Evolutionary conservation across 148 eudicot species (phyloP).

Genomic region (Arbutus unedo): DNA sequence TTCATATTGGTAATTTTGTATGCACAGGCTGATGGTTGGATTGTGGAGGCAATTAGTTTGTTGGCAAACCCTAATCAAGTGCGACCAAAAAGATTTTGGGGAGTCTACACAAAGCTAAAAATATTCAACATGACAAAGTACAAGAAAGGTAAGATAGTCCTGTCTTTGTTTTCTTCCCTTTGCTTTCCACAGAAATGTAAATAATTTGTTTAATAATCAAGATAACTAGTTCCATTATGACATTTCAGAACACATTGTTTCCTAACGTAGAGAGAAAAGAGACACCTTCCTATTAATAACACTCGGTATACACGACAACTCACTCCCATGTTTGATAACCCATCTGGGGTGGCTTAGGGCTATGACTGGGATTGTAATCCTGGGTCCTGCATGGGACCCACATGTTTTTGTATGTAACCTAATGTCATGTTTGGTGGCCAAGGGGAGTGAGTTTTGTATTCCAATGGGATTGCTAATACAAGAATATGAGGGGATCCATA

Average conservation of each 20-base stretch:
- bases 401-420: no score
- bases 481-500: no score
- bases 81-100: slow-evolving; percentile 96
- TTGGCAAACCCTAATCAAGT: slow-evolving; percentile 84
- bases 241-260: background rate
- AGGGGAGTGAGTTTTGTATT: no score
- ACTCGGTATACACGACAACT: background rate
- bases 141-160: slow-evolving; percentile 59
- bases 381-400: no score
- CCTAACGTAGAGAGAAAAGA: background rate
- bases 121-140: slow-evolving; percentile 91
- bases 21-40: slow-evolving; percentile 95
- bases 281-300: background rate
- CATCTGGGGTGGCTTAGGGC: background rate
- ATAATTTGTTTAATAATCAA: background rate
- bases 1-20: background rate
- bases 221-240: background rate
- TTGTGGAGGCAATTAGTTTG: slow-evolving; percentile 73
- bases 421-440: no score
- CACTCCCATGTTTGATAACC: background rate
- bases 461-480: no score
- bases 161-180: background rate
- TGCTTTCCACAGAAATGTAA: background rate
- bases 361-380: no score
- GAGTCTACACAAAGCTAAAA: slow-evolving; percentile 94